A percentile compares a stretch with the other conserved stretches of the same genome.
Evolutionary conservation across 352 stramenopile species (phyloP).

Genomic region (Globisporangium mamillatum): DNA sequence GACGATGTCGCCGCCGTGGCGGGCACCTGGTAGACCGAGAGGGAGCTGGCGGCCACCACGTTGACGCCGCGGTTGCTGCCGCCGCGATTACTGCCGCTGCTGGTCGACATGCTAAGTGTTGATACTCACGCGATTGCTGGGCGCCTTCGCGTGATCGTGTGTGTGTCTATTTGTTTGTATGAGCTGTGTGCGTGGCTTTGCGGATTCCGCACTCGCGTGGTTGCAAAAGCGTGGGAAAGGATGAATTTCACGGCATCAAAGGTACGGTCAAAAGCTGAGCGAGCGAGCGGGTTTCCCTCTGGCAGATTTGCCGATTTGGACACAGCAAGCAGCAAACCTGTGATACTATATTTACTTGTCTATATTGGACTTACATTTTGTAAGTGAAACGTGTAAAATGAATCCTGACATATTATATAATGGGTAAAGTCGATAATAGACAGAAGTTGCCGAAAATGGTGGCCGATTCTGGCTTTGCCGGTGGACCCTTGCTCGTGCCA

Average conservation of each 20-base stretch:
- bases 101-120: not conserved
- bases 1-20: not conserved
- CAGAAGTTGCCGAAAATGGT: not conserved
- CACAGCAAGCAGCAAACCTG: too few species aligned
- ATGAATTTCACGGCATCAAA: not conserved
- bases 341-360: too few species aligned
- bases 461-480: not conserved
- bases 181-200: not conserved
- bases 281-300: not conserved
- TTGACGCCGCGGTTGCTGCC: not conserved
- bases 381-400: not conserved
- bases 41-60: slow-evolving; percentile 1
- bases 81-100: not conserved
- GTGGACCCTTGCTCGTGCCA: not conserved
- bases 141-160: not conserved
- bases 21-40: slow-evolving; percentile 8
- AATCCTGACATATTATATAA: not conserved
- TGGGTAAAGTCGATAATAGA: not conserved
- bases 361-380: too few species aligned
- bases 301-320: not conserved
- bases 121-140: not conserved
- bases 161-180: not conserved
- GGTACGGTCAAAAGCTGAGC: not conserved
- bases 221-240: too few species aligned
- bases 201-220: not conserved